Evolutionary conservation across 768 basidiomycete genomes (phyloP), one percentile per base, ranked within the genome.

Genomic region (Russula sp.): DNA sequence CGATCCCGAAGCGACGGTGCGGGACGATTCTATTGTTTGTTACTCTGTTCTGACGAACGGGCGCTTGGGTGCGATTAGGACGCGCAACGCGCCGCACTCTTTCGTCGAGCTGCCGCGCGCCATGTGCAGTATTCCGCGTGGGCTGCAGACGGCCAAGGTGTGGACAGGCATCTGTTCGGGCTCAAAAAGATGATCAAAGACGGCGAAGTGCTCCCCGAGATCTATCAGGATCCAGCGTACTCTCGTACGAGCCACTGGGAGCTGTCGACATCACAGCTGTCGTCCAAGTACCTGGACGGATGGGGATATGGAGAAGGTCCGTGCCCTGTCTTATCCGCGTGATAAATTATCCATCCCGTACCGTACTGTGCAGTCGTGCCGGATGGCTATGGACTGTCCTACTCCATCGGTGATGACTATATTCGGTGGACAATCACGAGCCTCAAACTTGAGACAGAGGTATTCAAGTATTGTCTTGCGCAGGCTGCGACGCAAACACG

Each of bases 301-400:
- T 98, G 96, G 96, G 97, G 96, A 14, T 98, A 98, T 71, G 94
- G 94, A 8, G 92, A 96, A 82, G 91, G 91, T 91, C 62, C 66
- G 81, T 74, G 31, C 8, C 61, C 27, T 35, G 48, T n/a, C 27
- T 27, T 22, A 39, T 56, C 35, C 27, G 2, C 39, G 22, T 48
- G 37, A 55, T 22, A 22, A 4, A 10, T 35, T 13, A 32, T 39
- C 4, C 39, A 27, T 16, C 18, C n/a, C n/a, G 44, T 39, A 10
- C 37, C 32, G 14, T 48, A 42, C n/a, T 40, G 9, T 59, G 8
- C 63, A 89, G 95, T 98, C 34, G 94, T 97, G 0, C 81, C 85
- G 1, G 92, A 96, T 66, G 96, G 95, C 4, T 96, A 91, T 70
- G 96, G 96, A 20, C 75, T 98, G 35, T 84, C 91, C 37, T 98